Evolutionary conservation across 371 early-diverging fungal species (phyloP), one percentile per base, ranked within the genome.

Genomic region (Apophysomyces trapeziformis): DNA sequence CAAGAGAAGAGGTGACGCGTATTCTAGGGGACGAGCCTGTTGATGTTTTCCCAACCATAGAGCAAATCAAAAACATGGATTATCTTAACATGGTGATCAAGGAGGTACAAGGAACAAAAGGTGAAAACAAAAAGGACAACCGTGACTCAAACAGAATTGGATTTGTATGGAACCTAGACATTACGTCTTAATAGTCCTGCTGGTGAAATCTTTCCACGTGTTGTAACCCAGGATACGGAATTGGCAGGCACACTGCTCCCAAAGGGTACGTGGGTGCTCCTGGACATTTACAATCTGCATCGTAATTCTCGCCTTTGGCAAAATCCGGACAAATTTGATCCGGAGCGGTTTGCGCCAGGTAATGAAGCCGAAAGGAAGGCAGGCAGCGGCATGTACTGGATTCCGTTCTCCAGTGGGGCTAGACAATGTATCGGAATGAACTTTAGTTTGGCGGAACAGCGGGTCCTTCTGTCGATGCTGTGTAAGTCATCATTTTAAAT

Each of bases 331-430:
- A 60, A 41, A 46, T 85, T 78, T 39, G 60, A 73, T 21, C 84
- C 83, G 5, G 80, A 76, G 26, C 71, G 84, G 37, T 82, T 80
- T 64, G 63, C 57, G 1, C 66, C 69, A 47, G 73, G 57, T 43
- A 4, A 16, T 57, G 18, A 26, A 16, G 38, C 37, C 21, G 57
- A 54, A n/a, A 32, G 41, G 8, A 54, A 60, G 7, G 70, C 60
- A 2, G 56, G 66, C 39, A 64, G 9, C 35, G 59, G 63, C 1
- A 46, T 63, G 11, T 68, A 77, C 7, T 87, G 79, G 79, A 45
- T 82, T 7, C 85, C 88, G 32, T 87, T 87, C 60, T 72, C 80
- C 64, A 72, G 72, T 46, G 88, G 87, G 7, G 58, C 74, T 4
- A 75, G 87, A 56, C 77, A 83, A 45, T 71, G 71, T 38, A 66